A percentile compares a stretch with the other conserved stretches of the same genome.
Evolutionary conservation across 225 moss, liverwort and hornwort species (phyloP).

Genomic region (Takakia lepidozioides): DNA sequence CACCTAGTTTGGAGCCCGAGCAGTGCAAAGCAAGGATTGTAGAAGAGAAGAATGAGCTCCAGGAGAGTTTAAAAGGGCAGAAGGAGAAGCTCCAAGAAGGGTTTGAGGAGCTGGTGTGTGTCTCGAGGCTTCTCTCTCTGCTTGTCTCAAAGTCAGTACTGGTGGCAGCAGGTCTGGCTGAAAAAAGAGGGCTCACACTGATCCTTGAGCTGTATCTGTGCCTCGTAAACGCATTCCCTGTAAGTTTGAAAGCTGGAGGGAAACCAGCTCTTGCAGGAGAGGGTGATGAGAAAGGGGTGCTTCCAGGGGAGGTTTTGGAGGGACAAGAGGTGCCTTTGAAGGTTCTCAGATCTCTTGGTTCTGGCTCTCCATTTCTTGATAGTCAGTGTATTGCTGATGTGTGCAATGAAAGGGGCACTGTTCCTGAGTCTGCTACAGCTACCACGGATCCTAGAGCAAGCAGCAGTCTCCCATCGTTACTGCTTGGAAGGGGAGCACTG

Average conservation of each 20-base stretch:
- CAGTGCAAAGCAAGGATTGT: neutral
- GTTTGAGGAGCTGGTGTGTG: constrained; percentile 20
- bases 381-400: constrained; percentile 15
- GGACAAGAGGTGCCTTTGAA: constrained; percentile 8
- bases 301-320: constrained; percentile 28
- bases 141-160: constrained; percentile 32
- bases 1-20: neutral
- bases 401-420: constrained; percentile 9
- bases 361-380: constrained; percentile 15
- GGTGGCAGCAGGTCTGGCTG: constrained; percentile 31
- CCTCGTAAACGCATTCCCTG: constrained; percentile 38
- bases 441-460: too few relatives aligned
- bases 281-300: constrained; percentile 1
- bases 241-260: constrained; percentile 12
- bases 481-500: too few relatives aligned
- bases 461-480: too few relatives aligned
- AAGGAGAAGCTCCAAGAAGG: constrained; percentile 10
- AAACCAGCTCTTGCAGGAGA: neutral
- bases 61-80: neutral
- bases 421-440: too few relatives aligned
- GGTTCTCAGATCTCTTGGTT: constrained; percentile 24
- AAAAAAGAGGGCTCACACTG: constrained; percentile 37
- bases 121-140: constrained; percentile 33
- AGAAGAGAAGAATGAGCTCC: neutral
- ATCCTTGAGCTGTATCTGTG: constrained; percentile 44